Base-by-base conservation (phyloP, 176 grass and related monocot genomes). In the Miscanthus lutarioriparius region DNA sequence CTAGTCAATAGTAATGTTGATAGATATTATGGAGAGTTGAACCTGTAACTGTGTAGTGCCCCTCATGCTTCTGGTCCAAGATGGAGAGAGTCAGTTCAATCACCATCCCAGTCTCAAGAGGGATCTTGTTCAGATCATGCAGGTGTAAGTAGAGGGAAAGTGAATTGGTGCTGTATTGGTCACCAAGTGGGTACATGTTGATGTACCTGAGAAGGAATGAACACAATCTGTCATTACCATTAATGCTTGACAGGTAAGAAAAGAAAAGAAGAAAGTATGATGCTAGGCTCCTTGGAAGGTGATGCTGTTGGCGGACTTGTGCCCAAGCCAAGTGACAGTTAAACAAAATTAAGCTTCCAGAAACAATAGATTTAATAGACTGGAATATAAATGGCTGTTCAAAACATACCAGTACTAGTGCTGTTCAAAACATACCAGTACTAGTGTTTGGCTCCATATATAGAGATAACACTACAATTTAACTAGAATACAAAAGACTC, bases 61-160 rank as follows among this genome's bases (percentile, higher is more conserved):
- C 0, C 41, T 22, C 76, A 38, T 28, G 15, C 15, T 64, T 73
- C 40, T 86, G 54, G 67, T 86, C 16, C 40, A 72, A 7, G 84
- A 73, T 73, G 67, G 30, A 64, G 3, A 86, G 3, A 5, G 20
- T 47, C 54, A 65, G 10, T 64, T 86, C 76, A 72, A 73, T 72
- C 76, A 65, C 62, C 76, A 64, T 38, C 6, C 84, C 54, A 30
- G 56, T 47, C 28, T 80, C 40, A 0, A 11, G 15, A 73, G 67
- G 41, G 40, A 64, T 32, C 39, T 76, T 11, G 7, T 83, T 80
- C 2, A 3, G 26, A 19, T 58, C 30, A 28, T 71, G 28, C 64
- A 61, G 72, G 64, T 64, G 5, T 27, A 83, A 51, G 73, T 1
- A 87, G 64, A 83, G 13, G 28, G 80, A 88, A 45, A 88, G 7